Evolutionary conservation across 352 stramenopile species (phyloP), one percentile per base, ranked within the genome.

Genomic region (Globisporangium recalcitrans): DNA sequence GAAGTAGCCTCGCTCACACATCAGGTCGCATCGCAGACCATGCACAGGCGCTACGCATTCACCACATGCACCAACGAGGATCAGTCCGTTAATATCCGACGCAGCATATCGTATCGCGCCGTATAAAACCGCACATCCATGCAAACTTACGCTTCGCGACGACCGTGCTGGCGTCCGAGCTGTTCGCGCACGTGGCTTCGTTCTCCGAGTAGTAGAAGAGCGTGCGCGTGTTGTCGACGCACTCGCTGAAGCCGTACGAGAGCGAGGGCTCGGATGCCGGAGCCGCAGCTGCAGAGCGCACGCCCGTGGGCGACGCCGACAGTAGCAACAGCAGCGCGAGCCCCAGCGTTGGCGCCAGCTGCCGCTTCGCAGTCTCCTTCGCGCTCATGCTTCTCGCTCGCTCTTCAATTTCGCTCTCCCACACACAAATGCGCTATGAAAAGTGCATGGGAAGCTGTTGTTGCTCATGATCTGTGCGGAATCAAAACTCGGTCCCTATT

Each of bases 171-270:
- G 64, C 9, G 24, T 59, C 67, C 31, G 73, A 72, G 11, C 53
- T 47, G 51, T 77, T 73, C 19, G 72, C 64, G 49, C 85, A 94
- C 42, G 74, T 90, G 22, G 60, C 68, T 24, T 66, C 62, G 22
- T 69, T 67, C 32, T 89, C 73, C 10, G 80, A 72, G 70, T 83
- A 92, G 73, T 83, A 94, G 60, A 73, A 94, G 38, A 94, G 74
- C 63, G 82, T 76, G 47, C 81, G 85, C 68, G 77, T 60, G 63
- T 90, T 79, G 59, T 90, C 74, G n/a, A 90, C 77, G 64, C 82
- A 94, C 66, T 91, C 82, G 63, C 81, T 82, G 56, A 91, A 94
- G 65, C 82, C 85, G 54, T 92, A 94, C 47, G 64, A 67, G 57
- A 87, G 82, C 31, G 38, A 10, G 6, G 58, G 24, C 13, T 34